These are phyloP conservation scores for Mucor sp. DNA, from an alignment of 371 early-diverging fungal genomes.

Conservation along the genomic window DNA sequence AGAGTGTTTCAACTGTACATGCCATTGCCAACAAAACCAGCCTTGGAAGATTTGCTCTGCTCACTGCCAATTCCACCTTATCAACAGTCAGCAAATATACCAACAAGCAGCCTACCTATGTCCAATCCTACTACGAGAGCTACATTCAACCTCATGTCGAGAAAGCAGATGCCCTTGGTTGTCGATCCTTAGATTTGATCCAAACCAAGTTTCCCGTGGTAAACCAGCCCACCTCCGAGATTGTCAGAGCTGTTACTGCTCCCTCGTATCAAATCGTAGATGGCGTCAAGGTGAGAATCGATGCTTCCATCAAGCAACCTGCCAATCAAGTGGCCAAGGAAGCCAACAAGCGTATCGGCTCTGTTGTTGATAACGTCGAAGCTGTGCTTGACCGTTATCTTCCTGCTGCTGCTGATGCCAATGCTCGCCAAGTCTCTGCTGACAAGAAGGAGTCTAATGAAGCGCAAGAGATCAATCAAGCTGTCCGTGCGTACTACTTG, in stretches of 20 bases:
- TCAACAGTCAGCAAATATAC: conserved; percentile 33
- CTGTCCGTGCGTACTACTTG: conserved; percentile 43
- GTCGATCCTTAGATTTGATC: conserved; percentile 65
- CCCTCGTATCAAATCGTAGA: conserved; percentile 30
- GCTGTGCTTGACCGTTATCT: conserved; percentile 56
- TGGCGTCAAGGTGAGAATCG: conserved; percentile 41
- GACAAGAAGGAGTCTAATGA: conserved; percentile 28
- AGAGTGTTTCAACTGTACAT: conserved; percentile 57
- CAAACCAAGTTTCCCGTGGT: conserved; percentile 67
- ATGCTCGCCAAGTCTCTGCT: background rate
- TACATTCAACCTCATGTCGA: conserved; percentile 59
- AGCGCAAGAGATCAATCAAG: conserved; percentile 45
- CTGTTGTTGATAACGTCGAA: conserved; percentile 53
- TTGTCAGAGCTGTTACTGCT: conserved; percentile 53
- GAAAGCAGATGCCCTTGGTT: conserved; percentile 65
- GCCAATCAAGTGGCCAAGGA: conserved; percentile 51
- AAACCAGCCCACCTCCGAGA: conserved; percentile 59
- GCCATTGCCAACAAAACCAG: conserved; percentile 58
- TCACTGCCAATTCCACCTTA: conserved; percentile 48
- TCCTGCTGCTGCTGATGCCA: conserved; percentile 23
- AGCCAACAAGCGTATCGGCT: conserved; percentile 49
- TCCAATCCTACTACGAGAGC: conserved; percentile 50
- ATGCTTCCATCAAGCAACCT: conserved; percentile 46
- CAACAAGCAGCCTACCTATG: conserved; percentile 42
- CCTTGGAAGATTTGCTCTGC: conserved; percentile 56